Evolutionary conservation across 1,139 yeast species (phyloP).

Genomic region (Suhomyces taliae): DNA sequence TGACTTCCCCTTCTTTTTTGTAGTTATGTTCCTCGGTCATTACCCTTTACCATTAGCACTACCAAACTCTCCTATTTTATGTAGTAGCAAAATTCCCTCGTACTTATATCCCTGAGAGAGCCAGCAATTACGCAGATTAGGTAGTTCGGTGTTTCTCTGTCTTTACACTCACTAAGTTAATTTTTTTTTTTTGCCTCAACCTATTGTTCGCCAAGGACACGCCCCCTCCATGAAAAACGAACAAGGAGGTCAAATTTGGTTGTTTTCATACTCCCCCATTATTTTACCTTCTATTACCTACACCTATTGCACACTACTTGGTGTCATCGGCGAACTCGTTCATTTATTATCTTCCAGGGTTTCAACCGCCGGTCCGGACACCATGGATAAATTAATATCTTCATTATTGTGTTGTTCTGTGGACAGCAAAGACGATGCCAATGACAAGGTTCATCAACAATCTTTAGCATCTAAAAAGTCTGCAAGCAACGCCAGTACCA

Average conservation of each 20-base stretch:
- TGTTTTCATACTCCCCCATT: constrained; percentile 4
- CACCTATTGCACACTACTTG: not conserved
- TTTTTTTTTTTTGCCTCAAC: not conserved
- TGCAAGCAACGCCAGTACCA: constrained; percentile 3
- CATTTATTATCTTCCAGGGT: constrained; percentile 3
- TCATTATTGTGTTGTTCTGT: constrained; percentile 45
- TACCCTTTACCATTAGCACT: too few relatives aligned
- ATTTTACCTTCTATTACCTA: not conserved
- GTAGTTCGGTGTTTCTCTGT: not conserved
- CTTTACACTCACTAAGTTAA: not conserved
- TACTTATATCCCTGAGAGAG: not conserved
- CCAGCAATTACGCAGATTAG: not conserved
- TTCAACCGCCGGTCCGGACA: constrained; percentile 10
- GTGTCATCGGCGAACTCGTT: constrained; percentile 2
- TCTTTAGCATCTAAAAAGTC: constrained; percentile 8
- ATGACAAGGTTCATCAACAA: constrained; percentile 21
- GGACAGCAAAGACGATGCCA: constrained; percentile 37
- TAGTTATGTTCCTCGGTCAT: too few relatives aligned
- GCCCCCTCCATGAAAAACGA: constrained; percentile 7
- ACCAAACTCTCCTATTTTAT: too few relatives aligned
- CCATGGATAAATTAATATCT: constrained; percentile 29
- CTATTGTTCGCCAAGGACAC: not conserved
- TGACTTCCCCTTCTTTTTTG: too few relatives aligned
- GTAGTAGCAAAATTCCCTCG: not conserved
- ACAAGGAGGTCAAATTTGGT: constrained; percentile 7